Conservation (phyloP, 768 basidiomycete species). For the Serpula lacrymans region DNA sequence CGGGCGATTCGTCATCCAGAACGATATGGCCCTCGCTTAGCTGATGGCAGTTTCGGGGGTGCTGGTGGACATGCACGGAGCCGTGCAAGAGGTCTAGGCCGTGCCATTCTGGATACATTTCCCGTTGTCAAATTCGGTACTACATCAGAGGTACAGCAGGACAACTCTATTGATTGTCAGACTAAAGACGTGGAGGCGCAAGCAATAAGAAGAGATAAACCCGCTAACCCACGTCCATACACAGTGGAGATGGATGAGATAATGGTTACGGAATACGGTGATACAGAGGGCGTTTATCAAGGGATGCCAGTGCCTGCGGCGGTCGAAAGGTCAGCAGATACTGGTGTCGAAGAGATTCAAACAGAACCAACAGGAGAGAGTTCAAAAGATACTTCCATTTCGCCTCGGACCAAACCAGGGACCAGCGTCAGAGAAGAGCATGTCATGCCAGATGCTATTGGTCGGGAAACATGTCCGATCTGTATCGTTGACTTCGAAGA, state of each 20-base stretch:
- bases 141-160: constrained; percentile 13
- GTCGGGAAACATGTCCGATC: constrained; percentile 88
- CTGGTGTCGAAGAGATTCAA: no score
- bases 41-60: constrained; percentile 22
- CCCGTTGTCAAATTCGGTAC: constrained; percentile 84
- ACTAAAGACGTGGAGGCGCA: constrained; percentile 32
- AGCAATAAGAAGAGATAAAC: no score
- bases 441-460: constrained; percentile 65
- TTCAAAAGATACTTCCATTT: no score
- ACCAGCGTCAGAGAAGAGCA: no score
- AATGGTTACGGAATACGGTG: no score
- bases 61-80: constrained; percentile 49
- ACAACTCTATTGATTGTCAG: constrained; percentile 5
- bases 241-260: constrained; percentile 8
- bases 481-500: constrained; percentile 94
- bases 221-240: no score
- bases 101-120: constrained; percentile 95
- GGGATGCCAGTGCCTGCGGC: no score
- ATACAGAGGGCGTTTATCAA: no score
- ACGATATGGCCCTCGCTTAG: constrained; percentile 76
- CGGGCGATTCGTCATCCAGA: constrained; percentile 86
- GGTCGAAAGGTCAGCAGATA: no score
- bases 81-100: constrained; percentile 80
- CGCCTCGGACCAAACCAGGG: no score
- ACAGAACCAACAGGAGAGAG: no score